Evolutionary conservation across 768 basidiomycete species (phyloP), one percentile per base, ranked within the genome.

Genomic region (Tricholoma sp.): DNA sequence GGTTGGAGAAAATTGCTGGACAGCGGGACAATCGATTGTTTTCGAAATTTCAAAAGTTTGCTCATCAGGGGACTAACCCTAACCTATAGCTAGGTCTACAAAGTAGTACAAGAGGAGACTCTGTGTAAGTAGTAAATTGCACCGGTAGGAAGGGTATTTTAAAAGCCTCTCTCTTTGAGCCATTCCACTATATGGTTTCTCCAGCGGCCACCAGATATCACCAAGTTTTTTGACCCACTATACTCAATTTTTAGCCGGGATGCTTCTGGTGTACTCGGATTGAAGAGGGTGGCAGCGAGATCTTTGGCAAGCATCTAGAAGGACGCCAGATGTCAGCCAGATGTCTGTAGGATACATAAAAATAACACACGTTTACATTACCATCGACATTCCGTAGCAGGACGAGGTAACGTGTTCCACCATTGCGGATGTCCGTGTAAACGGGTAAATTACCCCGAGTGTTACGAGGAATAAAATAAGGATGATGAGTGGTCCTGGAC

Each of bases 351-450:
- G 15, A 13, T 45, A 5, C 6, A 4, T 42, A 20, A 53, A 56
- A n/a, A 57, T 53, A 51, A 74, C 80, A 59, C 65, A 88, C 89
- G 55, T 76, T 69, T 57, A 73, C 64, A 59, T 81, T 76, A 17
- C 89, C 90, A 56, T 89, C 77, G 8, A 92, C 74, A 69, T 90
- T 87, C 52, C 84, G 80, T 56, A 92, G 76, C 45, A 80, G 75
- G 44, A 86, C 69, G 34, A 80, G 72, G 58, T 82, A 72, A 54
- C 82, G 80, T 4, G 83, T 80, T 57, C 85, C 80, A 31, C 71
- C 81, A 66, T 86, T 89, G 59, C 86, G 83, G 45, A 88, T 66
- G 66, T 91, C 86, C 29, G 86, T 80, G 68, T 90, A 90, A 24
- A 92, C 86, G 44, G 89, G 89, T 31, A 91, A 76, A 49, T 80